Evolutionary conservation across 305 asterid genomes (phyloP).

Genomic region (Coffea humblotiana): DNA sequence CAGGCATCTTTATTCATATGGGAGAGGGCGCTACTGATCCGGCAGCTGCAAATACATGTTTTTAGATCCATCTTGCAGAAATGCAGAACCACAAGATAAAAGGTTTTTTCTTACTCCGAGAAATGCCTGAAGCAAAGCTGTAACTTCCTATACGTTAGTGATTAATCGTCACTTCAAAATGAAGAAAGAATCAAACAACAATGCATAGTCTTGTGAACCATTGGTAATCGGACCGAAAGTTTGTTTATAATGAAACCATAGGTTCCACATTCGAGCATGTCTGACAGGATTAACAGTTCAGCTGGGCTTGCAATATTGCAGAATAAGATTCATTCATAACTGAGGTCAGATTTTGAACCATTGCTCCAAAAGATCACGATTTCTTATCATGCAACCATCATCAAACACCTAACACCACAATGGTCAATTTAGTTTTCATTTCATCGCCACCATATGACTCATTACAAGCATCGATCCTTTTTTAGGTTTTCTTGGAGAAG

Average conservation of each 20-base stretch:
- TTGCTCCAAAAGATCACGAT: neutral
- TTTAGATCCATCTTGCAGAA: too few relatives aligned
- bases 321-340: neutral
- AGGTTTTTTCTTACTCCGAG: too few relatives aligned
- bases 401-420: neutral
- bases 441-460: too few relatives aligned
- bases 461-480: neutral
- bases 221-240: too few relatives aligned
- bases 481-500: neutral
- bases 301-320: neutral
- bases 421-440: neutral
- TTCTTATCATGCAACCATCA: neutral
- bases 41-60: neutral
- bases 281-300: neutral
- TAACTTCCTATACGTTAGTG: too few relatives aligned
- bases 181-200: neutral
- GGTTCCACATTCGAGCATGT: neutral
- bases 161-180: too few relatives aligned
- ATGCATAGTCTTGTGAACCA: too few relatives aligned
- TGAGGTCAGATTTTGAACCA: neutral
- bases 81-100: too few relatives aligned
- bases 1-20: too few relatives aligned
- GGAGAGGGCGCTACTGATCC: too few relatives aligned
- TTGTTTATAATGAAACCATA: neutral
- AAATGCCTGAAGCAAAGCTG: too few relatives aligned